phyloP scores from a whole-genome alignment of 1,284 basidiomycete genomes.

The Moesziomyces aphidis region DNA sequence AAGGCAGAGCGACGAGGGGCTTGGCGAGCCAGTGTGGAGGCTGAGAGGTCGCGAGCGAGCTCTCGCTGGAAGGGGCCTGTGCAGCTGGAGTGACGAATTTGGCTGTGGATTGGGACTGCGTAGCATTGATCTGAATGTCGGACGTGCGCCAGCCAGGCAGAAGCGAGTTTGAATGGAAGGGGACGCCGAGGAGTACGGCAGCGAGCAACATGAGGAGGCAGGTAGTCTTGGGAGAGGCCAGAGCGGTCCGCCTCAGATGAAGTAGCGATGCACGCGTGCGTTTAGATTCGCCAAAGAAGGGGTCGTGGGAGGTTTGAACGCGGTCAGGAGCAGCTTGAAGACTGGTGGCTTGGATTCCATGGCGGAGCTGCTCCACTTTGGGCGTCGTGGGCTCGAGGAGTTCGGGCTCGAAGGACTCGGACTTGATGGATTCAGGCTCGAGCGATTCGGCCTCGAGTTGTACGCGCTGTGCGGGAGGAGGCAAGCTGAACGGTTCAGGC shows the following conservation, averaged over 20 bases:
- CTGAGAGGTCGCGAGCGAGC: not conserved
- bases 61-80: not conserved
- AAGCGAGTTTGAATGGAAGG: conserved; percentile 15
- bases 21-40: not conserved
- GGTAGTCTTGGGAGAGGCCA: conserved; percentile 12
- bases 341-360: not conserved
- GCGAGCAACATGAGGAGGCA: conserved; percentile 30
- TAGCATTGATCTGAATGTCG: not conserved
- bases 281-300: not conserved
- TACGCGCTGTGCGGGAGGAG: not conserved
- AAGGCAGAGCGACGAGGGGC: not conserved
- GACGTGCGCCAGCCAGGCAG: not conserved
- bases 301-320: not conserved
- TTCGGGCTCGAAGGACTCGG: not conserved
- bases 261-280: conserved; percentile 1
- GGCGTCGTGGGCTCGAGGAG: not conserved
- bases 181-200: conserved; percentile 24
- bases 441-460: not conserved
- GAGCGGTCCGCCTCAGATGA: not conserved
- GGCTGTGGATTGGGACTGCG: conserved; percentile 1
- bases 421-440: not conserved
- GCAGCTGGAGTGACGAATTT: conserved; percentile 23
- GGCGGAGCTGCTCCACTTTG: not conserved
- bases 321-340: too few species aligned
- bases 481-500: conserved; percentile 3